Evolutionary conservation across 345 rosid genomes (phyloP).

Genomic region (Eucalyptus polybractea): DNA sequence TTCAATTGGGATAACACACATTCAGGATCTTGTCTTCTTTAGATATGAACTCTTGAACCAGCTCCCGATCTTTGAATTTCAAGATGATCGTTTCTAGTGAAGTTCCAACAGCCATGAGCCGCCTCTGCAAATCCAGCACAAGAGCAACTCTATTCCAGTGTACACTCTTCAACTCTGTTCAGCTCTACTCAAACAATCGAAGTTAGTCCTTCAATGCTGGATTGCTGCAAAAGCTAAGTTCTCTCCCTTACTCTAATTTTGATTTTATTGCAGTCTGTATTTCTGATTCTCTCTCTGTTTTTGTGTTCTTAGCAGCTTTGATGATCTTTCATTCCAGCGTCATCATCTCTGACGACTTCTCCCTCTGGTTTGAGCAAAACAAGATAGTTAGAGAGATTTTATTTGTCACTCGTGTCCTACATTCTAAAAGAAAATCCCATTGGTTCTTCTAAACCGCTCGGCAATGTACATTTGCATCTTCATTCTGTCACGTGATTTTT

Average conservation of each 20-base stretch:
- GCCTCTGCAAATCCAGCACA: not conserved
- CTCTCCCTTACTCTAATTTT: not conserved
- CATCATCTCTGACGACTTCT: not conserved
- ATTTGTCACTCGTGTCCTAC: too few relatives aligned
- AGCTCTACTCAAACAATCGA: not conserved
- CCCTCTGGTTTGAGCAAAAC: not conserved
- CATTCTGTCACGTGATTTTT: too few relatives aligned
- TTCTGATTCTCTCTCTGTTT: not conserved
- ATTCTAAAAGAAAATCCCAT: too few relatives aligned
- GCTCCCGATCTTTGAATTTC: not conserved
- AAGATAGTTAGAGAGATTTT: too few relatives aligned
- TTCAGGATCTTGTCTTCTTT: not conserved
- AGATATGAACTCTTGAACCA: not conserved
- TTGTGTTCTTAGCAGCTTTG: not conserved
- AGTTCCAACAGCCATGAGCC: not conserved
- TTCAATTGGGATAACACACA: not conserved
- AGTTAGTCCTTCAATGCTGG: not conserved
- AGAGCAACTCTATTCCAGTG: not conserved
- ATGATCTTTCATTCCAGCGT: not conserved
- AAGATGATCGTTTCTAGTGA: not conserved
- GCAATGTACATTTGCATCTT: too few relatives aligned
- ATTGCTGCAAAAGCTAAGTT: not conserved
- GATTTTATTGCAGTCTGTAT: not conserved
- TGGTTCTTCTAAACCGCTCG: too few relatives aligned
- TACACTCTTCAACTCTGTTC: not conserved